These are phyloP conservation scores for Linanthus parryae DNA, from an alignment of 148 eudicot genomes.

Conservation along the genomic window DNA sequence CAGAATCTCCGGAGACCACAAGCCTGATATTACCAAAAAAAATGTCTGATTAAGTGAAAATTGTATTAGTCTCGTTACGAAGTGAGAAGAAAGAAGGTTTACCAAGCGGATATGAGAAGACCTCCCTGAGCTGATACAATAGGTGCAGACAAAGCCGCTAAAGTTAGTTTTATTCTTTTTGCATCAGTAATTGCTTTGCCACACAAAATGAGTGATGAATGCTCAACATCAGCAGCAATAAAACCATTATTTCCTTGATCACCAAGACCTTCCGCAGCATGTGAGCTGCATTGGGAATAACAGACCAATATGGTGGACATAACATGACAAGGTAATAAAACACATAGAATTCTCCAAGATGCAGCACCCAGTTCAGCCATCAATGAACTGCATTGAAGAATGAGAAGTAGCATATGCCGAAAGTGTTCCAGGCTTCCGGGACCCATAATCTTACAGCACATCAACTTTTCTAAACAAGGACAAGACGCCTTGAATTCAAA, in stretches of 20 bases:
- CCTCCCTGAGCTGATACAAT: conserved; percentile 25
- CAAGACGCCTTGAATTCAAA: too few species aligned
- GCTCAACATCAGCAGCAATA: conserved; percentile 24
- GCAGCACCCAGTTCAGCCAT: too few species aligned
- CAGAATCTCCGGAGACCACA: conserved; percentile 13
- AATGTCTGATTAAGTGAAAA: background rate
- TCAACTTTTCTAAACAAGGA: too few species aligned
- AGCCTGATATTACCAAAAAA: conserved; percentile 18
- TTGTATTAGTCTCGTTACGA: background rate
- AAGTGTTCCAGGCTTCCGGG: too few species aligned
- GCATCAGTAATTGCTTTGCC: conserved; percentile 25
- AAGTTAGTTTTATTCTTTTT: conserved; percentile 19
- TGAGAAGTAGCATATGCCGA: too few species aligned
- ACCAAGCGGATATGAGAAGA: conserved; percentile 23
- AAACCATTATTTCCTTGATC: conserved; percentile 18
- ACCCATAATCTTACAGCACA: too few species aligned
- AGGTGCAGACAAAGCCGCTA: conserved; percentile 19
- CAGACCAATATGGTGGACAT: too few species aligned
- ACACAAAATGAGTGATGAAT: conserved; percentile 20
- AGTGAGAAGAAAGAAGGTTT: conserved; percentile 1
- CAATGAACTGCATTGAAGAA: too few species aligned
- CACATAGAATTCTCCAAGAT: too few species aligned
- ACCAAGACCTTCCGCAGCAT: conserved; percentile 21
- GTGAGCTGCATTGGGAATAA: conserved; percentile 16
- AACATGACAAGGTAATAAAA: too few species aligned